phyloP scores from a whole-genome alignment of 208 protist genomes.

The Crithidia thermophila region DNA sequence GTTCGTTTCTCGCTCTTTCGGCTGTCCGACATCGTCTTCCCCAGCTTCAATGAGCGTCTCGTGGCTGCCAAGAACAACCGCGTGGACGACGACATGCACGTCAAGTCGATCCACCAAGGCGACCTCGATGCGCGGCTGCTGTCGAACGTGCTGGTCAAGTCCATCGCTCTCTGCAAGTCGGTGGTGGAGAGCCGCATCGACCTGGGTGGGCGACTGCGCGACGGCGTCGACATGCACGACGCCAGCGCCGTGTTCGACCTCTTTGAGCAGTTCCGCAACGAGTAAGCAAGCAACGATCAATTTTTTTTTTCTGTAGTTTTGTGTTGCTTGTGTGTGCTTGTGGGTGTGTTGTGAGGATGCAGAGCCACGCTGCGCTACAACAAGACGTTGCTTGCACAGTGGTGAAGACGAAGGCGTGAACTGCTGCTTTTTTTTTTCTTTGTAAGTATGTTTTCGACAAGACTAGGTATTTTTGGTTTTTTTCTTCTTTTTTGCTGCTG shows the following conservation, averaged over 20 bases:
- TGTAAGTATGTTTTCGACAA: too few species aligned
- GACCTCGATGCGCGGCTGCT: constrained; percentile 58
- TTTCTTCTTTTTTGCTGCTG: too few species aligned
- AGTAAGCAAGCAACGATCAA: too few species aligned
- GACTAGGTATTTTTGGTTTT: too few species aligned
- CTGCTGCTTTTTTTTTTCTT: too few species aligned
- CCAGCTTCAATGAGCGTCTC: constrained; percentile 52
- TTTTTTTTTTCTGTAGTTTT: too few species aligned
- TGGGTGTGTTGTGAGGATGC: neutral
- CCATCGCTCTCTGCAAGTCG: constrained; percentile 55
- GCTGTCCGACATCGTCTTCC: constrained; percentile 64
- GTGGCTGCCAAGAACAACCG: constrained; percentile 64
- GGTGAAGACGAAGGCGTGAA: too few species aligned
- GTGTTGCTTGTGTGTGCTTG: too few species aligned
- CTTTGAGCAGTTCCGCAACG: constrained; percentile 46
- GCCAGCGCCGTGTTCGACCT: constrained; percentile 55
- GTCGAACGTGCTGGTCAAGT: constrained; percentile 52
- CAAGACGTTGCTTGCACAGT: too few species aligned
- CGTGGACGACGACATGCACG: constrained; percentile 35
- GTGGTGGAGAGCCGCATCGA: constrained; percentile 66
- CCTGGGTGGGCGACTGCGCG: constrained; percentile 44
- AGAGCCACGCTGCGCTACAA: neutral
- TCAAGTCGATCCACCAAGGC: constrained; percentile 32
- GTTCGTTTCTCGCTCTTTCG: constrained; percentile 70
- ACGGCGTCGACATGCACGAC: constrained; percentile 50